Evolutionary conservation across 169 alveolate genomes (phyloP).

Genomic region (Plasmodium sp.): DNA sequence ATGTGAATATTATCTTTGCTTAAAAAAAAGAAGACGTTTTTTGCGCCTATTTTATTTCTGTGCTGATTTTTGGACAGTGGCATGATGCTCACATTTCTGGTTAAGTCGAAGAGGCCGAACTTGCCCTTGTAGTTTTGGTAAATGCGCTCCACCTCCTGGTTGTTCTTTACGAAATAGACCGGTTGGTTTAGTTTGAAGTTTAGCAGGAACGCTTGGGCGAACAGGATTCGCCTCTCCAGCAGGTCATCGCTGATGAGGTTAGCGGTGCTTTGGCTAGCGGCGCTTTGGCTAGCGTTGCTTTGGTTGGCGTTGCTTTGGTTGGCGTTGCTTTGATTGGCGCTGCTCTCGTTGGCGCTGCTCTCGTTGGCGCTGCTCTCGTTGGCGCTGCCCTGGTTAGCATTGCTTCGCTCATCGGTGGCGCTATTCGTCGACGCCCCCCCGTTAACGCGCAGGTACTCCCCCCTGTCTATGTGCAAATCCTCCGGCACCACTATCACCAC

Average conservation of each 20-base stretch:
- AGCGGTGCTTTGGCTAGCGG: neutral
- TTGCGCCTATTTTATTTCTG: neutral
- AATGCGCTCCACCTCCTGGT: constrained; percentile 39
- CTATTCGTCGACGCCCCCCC: neutral
- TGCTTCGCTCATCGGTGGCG: neutral
- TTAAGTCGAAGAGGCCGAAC: constrained; percentile 53
- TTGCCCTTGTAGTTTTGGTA: constrained; percentile 49
- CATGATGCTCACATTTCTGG: constrained; percentile 49
- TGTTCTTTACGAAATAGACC: constrained; percentile 42
- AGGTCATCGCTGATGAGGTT: neutral
- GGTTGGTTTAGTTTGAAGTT: constrained; percentile 58
- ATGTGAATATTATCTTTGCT: constrained; percentile 56
- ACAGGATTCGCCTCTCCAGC: constrained; percentile 43
- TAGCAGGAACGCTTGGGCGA: constrained; percentile 24
- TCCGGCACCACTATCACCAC: constrained; percentile 54
- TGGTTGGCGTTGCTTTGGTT: neutral
- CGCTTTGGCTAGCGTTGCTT: neutral
- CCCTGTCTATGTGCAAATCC: constrained; percentile 2
- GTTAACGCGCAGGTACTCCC: constrained; percentile 39
- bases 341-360: neutral
- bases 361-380: neutral
- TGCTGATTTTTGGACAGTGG: constrained; percentile 19
- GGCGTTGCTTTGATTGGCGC: neutral
- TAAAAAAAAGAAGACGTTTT: constrained; percentile 35
- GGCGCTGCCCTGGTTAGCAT: neutral